These are phyloP conservation scores for grape (Vitis vinifera) DNA, from an alignment of 164 flowering plant species.

Conservation along the genomic window ASM3070453v1 NC_081809.1:1248501-1249000, in stretches of 20 bases:
- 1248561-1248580: neutral
- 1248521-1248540: conserved; percentile 56
- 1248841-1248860: conserved; percentile 31
- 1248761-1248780: conserved; percentile 61
- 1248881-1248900: conserved; percentile 71
- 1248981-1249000: conserved; percentile 55
- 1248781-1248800: conserved; percentile 73
- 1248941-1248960: conserved; percentile 37
- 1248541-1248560: conserved; percentile 49
- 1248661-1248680: neutral
- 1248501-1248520: conserved; percentile 70
- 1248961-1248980: conserved; percentile 45
- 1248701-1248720: too few species aligned
- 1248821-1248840: conserved; percentile 56
- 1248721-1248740: too few species aligned
- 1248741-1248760: too few species aligned
- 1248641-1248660: too few species aligned
- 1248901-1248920: conserved; percentile 75
- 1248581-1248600: too few species aligned
- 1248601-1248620: too few species aligned
- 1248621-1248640: too few species aligned
- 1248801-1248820: conserved; percentile 74
- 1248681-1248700: neutral
- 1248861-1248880: conserved; percentile 45
- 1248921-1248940: conserved; percentile 40